phyloP scores from a whole-genome alignment of 208 protist genomes.

The Leishmania arabica region DNA sequence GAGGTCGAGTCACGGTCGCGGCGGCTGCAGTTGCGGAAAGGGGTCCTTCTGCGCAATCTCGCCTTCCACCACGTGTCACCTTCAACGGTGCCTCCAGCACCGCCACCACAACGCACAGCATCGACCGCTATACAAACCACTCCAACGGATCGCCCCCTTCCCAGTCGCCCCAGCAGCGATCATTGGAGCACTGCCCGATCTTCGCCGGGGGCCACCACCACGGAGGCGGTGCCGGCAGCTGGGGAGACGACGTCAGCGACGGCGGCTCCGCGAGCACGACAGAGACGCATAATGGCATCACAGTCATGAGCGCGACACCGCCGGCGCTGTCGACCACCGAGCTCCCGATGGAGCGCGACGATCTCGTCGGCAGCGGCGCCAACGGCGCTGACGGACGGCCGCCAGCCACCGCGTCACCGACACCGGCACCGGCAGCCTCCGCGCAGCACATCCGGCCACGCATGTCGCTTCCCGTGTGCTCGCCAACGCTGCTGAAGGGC shows the following conservation, averaged over 20 bases:
- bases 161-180: neutral
- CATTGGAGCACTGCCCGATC: neutral
- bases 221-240: neutral
- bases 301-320: conserved; percentile 30
- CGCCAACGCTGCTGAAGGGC: conserved; percentile 62
- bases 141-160: neutral
- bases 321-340: neutral
- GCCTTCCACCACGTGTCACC: neutral
- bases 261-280: conserved; percentile 5
- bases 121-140: conserved; percentile 16
- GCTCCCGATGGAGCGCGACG: neutral
- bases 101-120: conserved; percentile 16
- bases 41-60: neutral
- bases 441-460: conserved; percentile 2
- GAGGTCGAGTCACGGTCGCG: too few relatives aligned
- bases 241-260: conserved; percentile 14
- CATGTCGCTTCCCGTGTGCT: conserved; percentile 38
- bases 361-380: neutral
- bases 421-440: neutral
- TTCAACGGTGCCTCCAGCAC: neutral
- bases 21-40: too few relatives aligned
- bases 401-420: neutral
- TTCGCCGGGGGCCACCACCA: neutral
- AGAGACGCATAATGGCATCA: neutral
- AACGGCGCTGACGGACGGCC: neutral